Evolutionary conservation across 1,284 basidiomycete species (phyloP), one percentile per base, ranked within the genome.

Genomic region (Agroathelia rolfsii): DNA sequence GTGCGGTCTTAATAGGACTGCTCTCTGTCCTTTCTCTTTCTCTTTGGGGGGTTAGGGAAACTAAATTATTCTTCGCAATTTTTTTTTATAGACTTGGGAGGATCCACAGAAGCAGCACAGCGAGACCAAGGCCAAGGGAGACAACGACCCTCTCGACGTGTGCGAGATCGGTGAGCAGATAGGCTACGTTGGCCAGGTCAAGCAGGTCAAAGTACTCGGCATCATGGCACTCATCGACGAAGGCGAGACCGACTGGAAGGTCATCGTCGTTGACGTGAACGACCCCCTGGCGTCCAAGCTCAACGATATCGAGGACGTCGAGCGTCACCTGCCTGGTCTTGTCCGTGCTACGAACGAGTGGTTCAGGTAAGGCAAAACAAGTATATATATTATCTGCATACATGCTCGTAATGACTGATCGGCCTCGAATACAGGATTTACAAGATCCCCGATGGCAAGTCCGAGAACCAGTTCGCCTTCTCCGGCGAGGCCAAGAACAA

Each of bases 401-500:
- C 30, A 24, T 22, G 43, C 40, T 40, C 35, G 32, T 42, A n/a
- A n/a, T n/a, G n/a, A n/a, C n/a, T n/a, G n/a, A n/a, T 31, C 30
- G 13, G 19, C 24, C 20, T 32, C 25, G n/a, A 10, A 18, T 23
- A 35, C 46, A 84, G 87, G 56, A 96, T 96, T 66, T 96, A 96
- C 85, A 97, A 97, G 63, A 87, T 87, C 52, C 82, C 94, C 56
- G 94, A 99, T 58, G 94, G 93, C 52, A 98, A 98, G 81, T 86
- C 89, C 49, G 93, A 97, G 66, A 96, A 97, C 69, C 82, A 87
- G 50, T 99, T 99, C 51, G 95, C 95, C 19, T 99, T 99, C 78
- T 94, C 89, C 36, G 95, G 95, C 38, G 95, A 99, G 68, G 94
- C 94, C 46, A 99, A 98, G 74, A 95, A 95, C 75, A 94, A 93